A percentile compares a stretch with the other conserved stretches of the same genome.
Evolutionary conservation across 2,329 filamentous ascomycete genomes (phyloP).

Genomic region (Claviceps spartinae): DNA sequence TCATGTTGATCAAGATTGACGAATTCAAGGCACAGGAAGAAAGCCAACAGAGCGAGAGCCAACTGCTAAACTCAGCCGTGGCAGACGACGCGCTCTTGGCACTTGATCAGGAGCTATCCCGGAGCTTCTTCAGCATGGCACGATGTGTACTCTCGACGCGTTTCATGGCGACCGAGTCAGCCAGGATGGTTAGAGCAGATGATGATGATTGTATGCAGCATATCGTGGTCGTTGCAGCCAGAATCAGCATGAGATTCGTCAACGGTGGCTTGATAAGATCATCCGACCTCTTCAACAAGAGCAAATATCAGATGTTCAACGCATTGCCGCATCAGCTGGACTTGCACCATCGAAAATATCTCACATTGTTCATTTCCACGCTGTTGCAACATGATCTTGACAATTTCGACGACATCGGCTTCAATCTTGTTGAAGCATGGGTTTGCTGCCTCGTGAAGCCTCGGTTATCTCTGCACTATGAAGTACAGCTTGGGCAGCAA

Average conservation of each 20-base stretch:
- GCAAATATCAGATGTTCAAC: slow-evolving; percentile 38
- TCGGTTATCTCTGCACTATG: slow-evolving; percentile 28
- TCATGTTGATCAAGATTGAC: slow-evolving; percentile 32
- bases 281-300: slow-evolving; percentile 30
- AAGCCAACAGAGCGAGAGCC: slow-evolving; percentile 24
- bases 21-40: slow-evolving; percentile 25
- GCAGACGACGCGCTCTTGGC: slow-evolving; percentile 33
- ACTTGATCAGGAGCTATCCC: slow-evolving; percentile 35
- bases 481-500: slow-evolving; percentile 34
- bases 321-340: slow-evolving; percentile 24
- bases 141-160: slow-evolving; percentile 21
- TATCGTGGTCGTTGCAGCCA: slow-evolving; percentile 30
- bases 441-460: slow-evolving; percentile 38
- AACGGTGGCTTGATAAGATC: slow-evolving; percentile 30
- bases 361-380: slow-evolving; percentile 37
- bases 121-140: slow-evolving; percentile 34
- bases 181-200: slow-evolving; percentile 9
- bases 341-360: slow-evolving; percentile 28
- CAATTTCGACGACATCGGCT: slow-evolving; percentile 31
- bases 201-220: slow-evolving; percentile 28
- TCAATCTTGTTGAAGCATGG: slow-evolving; percentile 39
- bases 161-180: slow-evolving; percentile 5
- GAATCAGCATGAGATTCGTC: slow-evolving; percentile 31
- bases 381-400: slow-evolving; percentile 33
- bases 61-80: slow-evolving; percentile 24